Evolutionary conservation across 805 yeast genomes (phyloP), one percentile per base, ranked within the genome.

Genomic region (Ogataea polymorpha): DNA sequence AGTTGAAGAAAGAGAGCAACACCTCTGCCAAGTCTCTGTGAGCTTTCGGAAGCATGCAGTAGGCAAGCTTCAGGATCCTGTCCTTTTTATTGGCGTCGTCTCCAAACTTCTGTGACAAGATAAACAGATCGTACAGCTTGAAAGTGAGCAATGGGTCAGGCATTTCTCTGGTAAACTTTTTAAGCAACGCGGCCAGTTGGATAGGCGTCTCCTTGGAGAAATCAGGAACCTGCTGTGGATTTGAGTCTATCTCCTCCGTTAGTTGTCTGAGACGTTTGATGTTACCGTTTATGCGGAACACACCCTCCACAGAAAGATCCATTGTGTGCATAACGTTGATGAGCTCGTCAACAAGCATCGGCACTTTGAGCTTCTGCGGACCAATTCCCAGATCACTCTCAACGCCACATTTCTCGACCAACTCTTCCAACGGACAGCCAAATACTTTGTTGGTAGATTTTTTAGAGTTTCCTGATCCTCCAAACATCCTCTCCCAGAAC

Each of bases 271-370:
- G 68, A 32, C 86, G 75, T 53, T 89, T 80, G 56, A 93, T 90
- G 59, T 93, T 93, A 56, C 99, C 99, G 59, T 93, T 93, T 58
- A 90, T 84, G 55, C 99, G 78, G 74, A 93, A 93, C 4, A 93
- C 83, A 45, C 99, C 99, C 63, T 93, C 99, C 23, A 82, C 89
- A 3, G 97, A 86, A 83, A 91, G 79, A 63, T 93, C 98, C 71
- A 86, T 88, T 45, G 84, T 91, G 39, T 86, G 77, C 69, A 93
- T 75, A 0, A 95, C 86, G 23, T 79, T 75, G 25, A 93, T 79
- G 13, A 90, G 68, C 55, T 93, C 98, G 54, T 91, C 98, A 31
- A 93, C 72, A 27, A 93, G 69, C 35, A 86, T 73, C 1, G 99
- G 99, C 30, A 93, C 84, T 26, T 80, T 74, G 31, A 93, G 72